Conservation (phyloP, 1,139 yeast species). For the Candida tetrigidarum region DNA sequence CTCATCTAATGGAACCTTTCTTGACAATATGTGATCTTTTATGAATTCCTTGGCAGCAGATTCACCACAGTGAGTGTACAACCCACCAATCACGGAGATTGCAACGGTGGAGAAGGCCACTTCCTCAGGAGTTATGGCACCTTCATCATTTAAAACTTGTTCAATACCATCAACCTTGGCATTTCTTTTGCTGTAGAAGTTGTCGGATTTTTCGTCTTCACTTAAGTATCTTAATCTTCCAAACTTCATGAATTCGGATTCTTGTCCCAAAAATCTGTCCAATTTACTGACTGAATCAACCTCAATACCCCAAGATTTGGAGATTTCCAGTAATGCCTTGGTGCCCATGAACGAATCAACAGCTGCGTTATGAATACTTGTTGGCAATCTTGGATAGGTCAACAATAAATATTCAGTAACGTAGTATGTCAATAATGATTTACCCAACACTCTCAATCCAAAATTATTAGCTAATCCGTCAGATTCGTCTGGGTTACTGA, state of each 20-base stretch:
- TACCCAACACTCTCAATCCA: constrained; percentile 84
- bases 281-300: constrained; percentile 66
- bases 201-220: constrained; percentile 30
- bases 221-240: constrained; percentile 65
- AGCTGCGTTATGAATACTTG: constrained; percentile 73
- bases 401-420: constrained; percentile 73
- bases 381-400: constrained; percentile 89
- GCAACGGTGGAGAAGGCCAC: constrained; percentile 61
- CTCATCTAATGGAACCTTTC: constrained; percentile 72
- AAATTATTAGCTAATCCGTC: constrained; percentile 69
- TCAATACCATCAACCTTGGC: constrained; percentile 50
- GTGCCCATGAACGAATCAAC: constrained; percentile 74
- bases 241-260: constrained; percentile 62
- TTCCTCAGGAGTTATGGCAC: constrained; percentile 28
- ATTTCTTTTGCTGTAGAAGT: constrained; percentile 27
- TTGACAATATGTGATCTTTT: constrained; percentile 70
- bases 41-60: constrained; percentile 66
- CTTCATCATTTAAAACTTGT: constrained; percentile 23
- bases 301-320: constrained; percentile 88
- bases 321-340: constrained; percentile 64
- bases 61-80: constrained; percentile 70
- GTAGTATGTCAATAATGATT: constrained; percentile 73
- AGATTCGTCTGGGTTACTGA: constrained; percentile 26
- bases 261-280: constrained; percentile 70
- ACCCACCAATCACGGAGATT: constrained; percentile 73